phyloP scores from a whole-genome alignment of 208 protist genomes.

The Crithidia acanthocephali region DNA sequence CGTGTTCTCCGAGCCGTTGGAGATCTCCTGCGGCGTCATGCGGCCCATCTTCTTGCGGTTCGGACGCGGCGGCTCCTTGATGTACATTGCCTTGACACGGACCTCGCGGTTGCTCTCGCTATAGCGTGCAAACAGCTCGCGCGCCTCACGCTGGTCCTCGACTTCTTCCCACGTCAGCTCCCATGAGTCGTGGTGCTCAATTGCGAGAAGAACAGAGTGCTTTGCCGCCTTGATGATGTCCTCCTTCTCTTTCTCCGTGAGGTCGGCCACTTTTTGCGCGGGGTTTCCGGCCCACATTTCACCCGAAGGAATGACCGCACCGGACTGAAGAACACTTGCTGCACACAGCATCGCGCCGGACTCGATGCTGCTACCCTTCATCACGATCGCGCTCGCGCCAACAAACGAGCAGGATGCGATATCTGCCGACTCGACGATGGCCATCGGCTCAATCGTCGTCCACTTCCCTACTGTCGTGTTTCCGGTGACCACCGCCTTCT shows the following conservation, averaged over 20 bases:
- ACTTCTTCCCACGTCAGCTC: slow-evolving; percentile 91
- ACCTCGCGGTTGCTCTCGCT: slow-evolving; percentile 77
- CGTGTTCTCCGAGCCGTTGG: slow-evolving; percentile 67
- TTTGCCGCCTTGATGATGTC: slow-evolving; percentile 91
- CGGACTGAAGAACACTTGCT: slow-evolving; percentile 85
- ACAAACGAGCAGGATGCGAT: slow-evolving; percentile 92
- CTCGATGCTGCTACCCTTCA: slow-evolving; percentile 86
- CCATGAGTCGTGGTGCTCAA: slow-evolving; percentile 91
- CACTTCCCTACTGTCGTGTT: slow-evolving; percentile 89
- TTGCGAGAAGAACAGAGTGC: slow-evolving; percentile 87
- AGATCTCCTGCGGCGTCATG: slow-evolving; percentile 73
- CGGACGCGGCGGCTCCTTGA: slow-evolving; percentile 88
- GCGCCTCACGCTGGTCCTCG: slow-evolving; percentile 77
- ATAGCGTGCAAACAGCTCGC: slow-evolving; percentile 74
- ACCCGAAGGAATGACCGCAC: slow-evolving; percentile 88
- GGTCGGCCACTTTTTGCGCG: slow-evolving; percentile 83
- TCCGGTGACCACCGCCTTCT: slow-evolving; percentile 88
- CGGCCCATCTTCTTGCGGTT: slow-evolving; percentile 77
- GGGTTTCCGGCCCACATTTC: slow-evolving; percentile 94
- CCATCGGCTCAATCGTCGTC: slow-evolving; percentile 90
- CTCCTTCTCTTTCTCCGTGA: slow-evolving; percentile 89
- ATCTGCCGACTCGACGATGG: slow-evolving; percentile 86
- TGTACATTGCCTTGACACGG: slow-evolving; percentile 86
- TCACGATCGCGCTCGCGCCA: slow-evolving; percentile 83
- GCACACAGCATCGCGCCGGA: slow-evolving; percentile 89